Evolutionary conservation across 495 filamentous ascomycete genomes (phyloP).

Genomic region (Lophiotrema nucula): DNA sequence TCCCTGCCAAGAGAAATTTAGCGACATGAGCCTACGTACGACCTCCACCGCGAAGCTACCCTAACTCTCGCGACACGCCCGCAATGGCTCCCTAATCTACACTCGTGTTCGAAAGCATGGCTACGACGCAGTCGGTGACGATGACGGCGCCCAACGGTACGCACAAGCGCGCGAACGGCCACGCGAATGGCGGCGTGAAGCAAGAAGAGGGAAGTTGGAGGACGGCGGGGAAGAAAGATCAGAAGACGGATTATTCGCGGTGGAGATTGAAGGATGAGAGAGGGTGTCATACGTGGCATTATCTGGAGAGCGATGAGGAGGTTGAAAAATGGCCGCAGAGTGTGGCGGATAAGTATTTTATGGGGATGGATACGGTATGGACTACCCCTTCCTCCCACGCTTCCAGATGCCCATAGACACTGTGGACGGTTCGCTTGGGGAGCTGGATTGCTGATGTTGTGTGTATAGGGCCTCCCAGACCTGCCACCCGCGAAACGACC

Average conservation of each 20-base stretch:
- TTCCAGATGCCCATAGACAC: no score
- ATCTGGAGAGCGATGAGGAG: slow-evolving; percentile 76
- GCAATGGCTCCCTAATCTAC: no score
- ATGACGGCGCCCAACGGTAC: slow-evolving; percentile 13
- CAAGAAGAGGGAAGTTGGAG: background rate
- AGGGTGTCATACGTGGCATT: slow-evolving; percentile 90
- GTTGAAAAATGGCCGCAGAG: slow-evolving; percentile 79
- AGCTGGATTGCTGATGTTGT: background rate
- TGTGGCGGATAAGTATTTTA: slow-evolving; percentile 75
- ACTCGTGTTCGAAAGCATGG: no score
- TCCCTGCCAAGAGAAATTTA: no score
- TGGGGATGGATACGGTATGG: slow-evolving; percentile 68
- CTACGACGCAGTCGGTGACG: background rate
- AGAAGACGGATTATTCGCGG: slow-evolving; percentile 69
- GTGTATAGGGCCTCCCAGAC: slow-evolving; percentile 63
- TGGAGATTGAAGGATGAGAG: slow-evolving; percentile 84
- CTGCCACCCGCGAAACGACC: slow-evolving; percentile 70
- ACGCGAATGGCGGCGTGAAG: no score
- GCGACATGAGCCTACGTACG: no score
- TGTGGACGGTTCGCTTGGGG: background rate
- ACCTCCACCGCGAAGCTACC: no score
- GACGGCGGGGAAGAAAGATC: background rate
- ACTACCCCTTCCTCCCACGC: no score
- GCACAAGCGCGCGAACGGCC: slow-evolving; percentile 1
- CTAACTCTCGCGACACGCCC: no score